phyloP scores from a whole-genome alignment of 2,329 filamentous ascomycete species.

The Dactylellina leptospora region DNA sequence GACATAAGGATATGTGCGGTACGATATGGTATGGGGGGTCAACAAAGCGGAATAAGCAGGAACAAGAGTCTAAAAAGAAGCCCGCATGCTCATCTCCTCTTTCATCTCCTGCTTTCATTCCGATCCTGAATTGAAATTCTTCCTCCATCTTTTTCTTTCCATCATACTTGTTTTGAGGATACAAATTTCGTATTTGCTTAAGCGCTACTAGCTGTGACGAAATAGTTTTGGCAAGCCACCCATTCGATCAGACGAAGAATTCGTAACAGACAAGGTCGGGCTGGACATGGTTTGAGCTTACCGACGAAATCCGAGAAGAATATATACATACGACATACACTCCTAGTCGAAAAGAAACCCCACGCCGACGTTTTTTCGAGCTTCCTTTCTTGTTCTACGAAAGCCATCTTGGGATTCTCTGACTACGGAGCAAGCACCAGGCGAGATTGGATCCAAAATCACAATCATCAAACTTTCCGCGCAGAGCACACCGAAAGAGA shows the following conservation, averaged over 20 bases:
- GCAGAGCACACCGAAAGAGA: background rate
- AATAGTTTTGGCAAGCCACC: background rate
- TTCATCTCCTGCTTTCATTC: slow-evolving; percentile 17
- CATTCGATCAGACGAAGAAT: slow-evolving; percentile 9
- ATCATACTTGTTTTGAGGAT: slow-evolving; percentile 1
- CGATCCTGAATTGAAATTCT: slow-evolving; percentile 4
- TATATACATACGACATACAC: background rate
- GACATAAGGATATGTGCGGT: background rate
- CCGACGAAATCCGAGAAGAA: slow-evolving; percentile 23
- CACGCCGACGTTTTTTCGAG: background rate
- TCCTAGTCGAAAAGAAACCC: background rate
- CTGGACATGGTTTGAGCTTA: background rate
- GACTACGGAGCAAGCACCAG: background rate
- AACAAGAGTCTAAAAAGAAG: slow-evolving; percentile 40
- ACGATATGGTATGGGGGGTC: background rate
- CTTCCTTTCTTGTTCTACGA: slow-evolving; percentile 21
- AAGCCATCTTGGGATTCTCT: background rate
- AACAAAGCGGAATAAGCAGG: slow-evolving; percentile 10
- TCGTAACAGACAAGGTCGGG: slow-evolving; percentile 4
- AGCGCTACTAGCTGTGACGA: slow-evolving; percentile 3
- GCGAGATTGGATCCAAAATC: background rate
- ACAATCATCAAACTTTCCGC: background rate
- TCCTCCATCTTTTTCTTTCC: slow-evolving; percentile 17
- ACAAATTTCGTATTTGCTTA: no score
- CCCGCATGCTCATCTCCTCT: slow-evolving; percentile 19